A percentile compares a stretch with the other conserved stretches of the same genome.
Evolutionary conservation across 1,284 basidiomycete species (phyloP).

Genomic region (Taiwanofungus camphoratus): DNA sequence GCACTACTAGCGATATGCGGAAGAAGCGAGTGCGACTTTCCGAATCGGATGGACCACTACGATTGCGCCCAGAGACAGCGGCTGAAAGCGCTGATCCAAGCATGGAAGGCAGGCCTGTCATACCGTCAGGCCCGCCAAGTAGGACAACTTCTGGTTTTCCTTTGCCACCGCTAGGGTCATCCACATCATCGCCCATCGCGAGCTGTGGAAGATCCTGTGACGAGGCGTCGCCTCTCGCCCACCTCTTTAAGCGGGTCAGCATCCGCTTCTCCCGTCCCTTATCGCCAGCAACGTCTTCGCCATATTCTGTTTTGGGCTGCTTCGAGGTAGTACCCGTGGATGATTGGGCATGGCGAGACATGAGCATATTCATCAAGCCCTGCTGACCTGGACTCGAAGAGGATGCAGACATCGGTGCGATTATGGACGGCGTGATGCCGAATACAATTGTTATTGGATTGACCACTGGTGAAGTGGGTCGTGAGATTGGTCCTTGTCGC

Average conservation of each 20-base stretch:
- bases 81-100: constrained; percentile 18
- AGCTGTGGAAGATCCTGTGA: constrained; percentile 55
- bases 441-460: constrained; percentile 79
- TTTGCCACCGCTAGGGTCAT: constrained; percentile 27
- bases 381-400: constrained; percentile 26
- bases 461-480: constrained; percentile 48
- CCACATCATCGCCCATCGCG: constrained; percentile 32
- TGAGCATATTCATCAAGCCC: constrained; percentile 32
- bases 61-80: constrained; percentile 10
- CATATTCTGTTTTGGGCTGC: constrained; percentile 43
- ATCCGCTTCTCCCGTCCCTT: constrained; percentile 64
- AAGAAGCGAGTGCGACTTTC: constrained; percentile 46
- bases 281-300: constrained; percentile 59
- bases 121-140: constrained; percentile 34
- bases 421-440: constrained; percentile 72
- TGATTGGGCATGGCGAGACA: constrained; percentile 12
- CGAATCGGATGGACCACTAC: constrained; percentile 13
- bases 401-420: constrained; percentile 34
- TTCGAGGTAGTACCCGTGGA: constrained; percentile 11
- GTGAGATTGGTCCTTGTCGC: constrained; percentile 54
- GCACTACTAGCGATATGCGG: constrained; percentile 69
- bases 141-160: constrained; percentile 44
- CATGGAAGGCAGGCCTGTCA: constrained; percentile 23
- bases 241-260: constrained; percentile 58
- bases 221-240: constrained; percentile 56